Evolutionary conservation across 139 green algal species (phyloP).

Genomic region (Tetraselmis striata): DNA sequence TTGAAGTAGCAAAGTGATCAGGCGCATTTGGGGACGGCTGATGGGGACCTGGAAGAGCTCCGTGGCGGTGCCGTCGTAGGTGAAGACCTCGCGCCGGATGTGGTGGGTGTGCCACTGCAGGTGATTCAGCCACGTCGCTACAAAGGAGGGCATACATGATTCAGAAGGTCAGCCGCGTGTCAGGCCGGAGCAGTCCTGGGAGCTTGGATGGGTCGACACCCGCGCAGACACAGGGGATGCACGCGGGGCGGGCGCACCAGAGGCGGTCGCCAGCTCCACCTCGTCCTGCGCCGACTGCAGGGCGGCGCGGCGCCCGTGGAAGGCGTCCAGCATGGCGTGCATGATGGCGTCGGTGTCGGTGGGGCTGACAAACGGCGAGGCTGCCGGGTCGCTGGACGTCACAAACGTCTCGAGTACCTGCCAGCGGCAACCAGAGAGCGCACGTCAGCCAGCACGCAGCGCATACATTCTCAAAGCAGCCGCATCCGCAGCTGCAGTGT

Average conservation of each 20-base stretch:
- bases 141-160: too few relatives aligned
- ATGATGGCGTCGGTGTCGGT: background rate
- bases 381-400: background rate
- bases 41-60: background rate
- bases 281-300: background rate
- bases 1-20: too few relatives aligned
- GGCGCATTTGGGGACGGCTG: too few relatives aligned
- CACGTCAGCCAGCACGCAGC: too few relatives aligned
- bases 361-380: background rate
- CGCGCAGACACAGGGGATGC: too few relatives aligned
- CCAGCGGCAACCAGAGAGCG: background rate
- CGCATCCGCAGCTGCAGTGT: too few relatives aligned
- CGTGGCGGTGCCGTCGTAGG: background rate
- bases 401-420: background rate
- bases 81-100: background rate
- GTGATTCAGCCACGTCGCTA: background rate
- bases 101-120: background rate
- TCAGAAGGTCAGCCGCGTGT: too few relatives aligned
- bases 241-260: background rate
- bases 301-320: background rate
- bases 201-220: too few relatives aligned
- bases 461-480: too few relatives aligned
- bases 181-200: background rate
- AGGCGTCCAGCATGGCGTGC: background rate
- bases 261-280: background rate